These are phyloP conservation scores for Colletotrichum aenigma DNA, from an alignment of 2,329 filamentous ascomycete species.

Conservation along the genomic window DNA sequence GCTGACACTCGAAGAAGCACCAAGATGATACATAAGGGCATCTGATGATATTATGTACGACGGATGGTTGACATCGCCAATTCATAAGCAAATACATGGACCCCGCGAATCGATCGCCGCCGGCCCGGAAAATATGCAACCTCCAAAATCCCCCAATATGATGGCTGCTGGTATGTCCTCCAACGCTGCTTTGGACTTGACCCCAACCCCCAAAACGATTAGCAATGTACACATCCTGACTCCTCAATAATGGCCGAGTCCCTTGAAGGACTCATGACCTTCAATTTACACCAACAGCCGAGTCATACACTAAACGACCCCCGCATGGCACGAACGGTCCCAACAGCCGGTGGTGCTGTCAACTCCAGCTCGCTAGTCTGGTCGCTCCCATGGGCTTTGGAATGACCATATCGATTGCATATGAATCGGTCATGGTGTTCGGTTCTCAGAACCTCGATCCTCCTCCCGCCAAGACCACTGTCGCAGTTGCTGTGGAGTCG, in stretches of 20 bases:
- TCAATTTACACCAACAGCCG: not conserved
- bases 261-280: not conserved
- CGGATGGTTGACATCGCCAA: not conserved
- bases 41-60: not conserved
- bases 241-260: not conserved
- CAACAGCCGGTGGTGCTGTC: not conserved
- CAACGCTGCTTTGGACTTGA: not conserved
- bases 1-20: not conserved
- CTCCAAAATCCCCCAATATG: not conserved
- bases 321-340: conserved; percentile 3
- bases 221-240: not conserved
- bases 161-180: not conserved
- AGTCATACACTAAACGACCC: conserved; percentile 15
- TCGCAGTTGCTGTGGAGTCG: conserved; percentile 7
- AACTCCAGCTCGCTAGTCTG: conserved; percentile 19
- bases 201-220: not conserved
- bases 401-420: not conserved
- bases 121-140: not conserved
- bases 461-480: not conserved
- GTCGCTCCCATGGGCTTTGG: conserved; percentile 13
- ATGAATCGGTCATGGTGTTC: not conserved
- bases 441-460: not conserved
- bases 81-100: not conserved
- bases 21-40: not conserved
- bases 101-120: not conserved